A percentile compares a stretch with the other conserved stretches of the same genome.
phyloP scores from a whole-genome alignment of 768 basidiomycete genomes.

The Omphalotus guepiniiformis region DNA sequence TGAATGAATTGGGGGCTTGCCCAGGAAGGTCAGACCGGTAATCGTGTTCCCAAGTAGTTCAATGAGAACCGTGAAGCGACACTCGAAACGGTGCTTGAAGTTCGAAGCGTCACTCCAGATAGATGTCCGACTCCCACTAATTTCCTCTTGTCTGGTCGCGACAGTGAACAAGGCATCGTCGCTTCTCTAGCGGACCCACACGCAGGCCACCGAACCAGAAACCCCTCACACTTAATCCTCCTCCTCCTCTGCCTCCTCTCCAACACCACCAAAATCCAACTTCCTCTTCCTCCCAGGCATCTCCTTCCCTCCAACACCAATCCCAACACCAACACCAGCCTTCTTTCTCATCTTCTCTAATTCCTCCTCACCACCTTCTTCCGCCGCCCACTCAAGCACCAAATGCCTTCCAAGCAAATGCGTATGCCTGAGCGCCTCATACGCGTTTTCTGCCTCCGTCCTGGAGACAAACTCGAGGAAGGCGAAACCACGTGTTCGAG shows the following conservation, averaged over 20 bases:
- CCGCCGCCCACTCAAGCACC: conserved; percentile 91
- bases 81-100: no score
- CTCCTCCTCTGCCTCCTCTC: conserved; percentile 31
- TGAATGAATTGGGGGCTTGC: no score
- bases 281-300: conserved; percentile 78
- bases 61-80: no score
- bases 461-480: conserved; percentile 92
- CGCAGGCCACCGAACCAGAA: no score
- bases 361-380: conserved; percentile 75
- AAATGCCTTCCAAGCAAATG: conserved; percentile 95
- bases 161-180: no score
- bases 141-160: no score
- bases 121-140: no score
- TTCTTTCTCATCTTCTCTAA: conserved; percentile 73
- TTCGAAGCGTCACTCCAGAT: no score
- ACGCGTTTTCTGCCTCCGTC: conserved; percentile 87
- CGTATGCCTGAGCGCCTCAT: conserved; percentile 82
- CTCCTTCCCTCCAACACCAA: conserved; percentile 56
- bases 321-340: conserved; percentile 75
- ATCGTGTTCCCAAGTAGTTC: no score
- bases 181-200: no score
- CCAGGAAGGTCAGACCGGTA: no score
- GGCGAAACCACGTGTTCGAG: conserved; percentile 88
- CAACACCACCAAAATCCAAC: conserved; percentile 47
- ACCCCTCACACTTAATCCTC: background rate